These are phyloP conservation scores for Thelonectria olida DNA, from an alignment of 2,329 filamentous ascomycete species.

Conservation along the genomic window DNA sequence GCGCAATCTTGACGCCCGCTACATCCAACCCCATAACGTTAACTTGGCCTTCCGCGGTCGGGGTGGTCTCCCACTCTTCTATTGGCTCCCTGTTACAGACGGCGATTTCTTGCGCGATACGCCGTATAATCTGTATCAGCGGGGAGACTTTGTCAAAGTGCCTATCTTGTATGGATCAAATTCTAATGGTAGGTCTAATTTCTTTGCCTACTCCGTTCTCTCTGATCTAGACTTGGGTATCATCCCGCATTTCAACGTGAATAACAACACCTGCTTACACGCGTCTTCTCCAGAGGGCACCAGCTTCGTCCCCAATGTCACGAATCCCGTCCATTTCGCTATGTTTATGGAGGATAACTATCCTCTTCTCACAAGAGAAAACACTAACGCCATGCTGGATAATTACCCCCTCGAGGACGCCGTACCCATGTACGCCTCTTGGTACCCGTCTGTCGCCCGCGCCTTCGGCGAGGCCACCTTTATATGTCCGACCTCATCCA, in stretches of 20 bases:
- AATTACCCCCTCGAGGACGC: constrained; percentile 49
- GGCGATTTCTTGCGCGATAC: constrained; percentile 55
- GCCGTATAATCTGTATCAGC: constrained; percentile 51
- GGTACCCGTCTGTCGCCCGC: constrained; percentile 53
- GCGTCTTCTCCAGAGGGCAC: constrained; percentile 61
- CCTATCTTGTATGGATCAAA: constrained; percentile 56
- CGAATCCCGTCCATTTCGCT: constrained; percentile 45
- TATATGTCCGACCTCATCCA: constrained; percentile 52
- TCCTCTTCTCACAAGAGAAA: constrained; percentile 49
- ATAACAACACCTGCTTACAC: constrained; percentile 22
- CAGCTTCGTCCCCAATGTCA: constrained; percentile 52
- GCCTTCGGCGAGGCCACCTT: constrained; percentile 59
- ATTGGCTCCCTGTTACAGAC: constrained; percentile 62
- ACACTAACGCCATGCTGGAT: constrained; percentile 47
- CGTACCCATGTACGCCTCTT: constrained; percentile 51
- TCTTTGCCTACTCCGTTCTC: not conserved
- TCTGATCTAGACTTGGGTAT: no score
- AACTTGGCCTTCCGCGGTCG: constrained; percentile 52
- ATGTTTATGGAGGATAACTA: constrained; percentile 59
- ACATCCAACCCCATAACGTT: constrained; percentile 53
- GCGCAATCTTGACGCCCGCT: constrained; percentile 44
- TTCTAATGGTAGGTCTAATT: constrained; percentile 54
- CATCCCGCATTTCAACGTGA: no score
- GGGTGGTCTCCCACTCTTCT: constrained; percentile 51
- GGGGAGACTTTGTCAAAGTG: constrained; percentile 53